phyloP scores from a whole-genome alignment of 371 early-diverging fungal species.

The Mucor velutinosus region DNA sequence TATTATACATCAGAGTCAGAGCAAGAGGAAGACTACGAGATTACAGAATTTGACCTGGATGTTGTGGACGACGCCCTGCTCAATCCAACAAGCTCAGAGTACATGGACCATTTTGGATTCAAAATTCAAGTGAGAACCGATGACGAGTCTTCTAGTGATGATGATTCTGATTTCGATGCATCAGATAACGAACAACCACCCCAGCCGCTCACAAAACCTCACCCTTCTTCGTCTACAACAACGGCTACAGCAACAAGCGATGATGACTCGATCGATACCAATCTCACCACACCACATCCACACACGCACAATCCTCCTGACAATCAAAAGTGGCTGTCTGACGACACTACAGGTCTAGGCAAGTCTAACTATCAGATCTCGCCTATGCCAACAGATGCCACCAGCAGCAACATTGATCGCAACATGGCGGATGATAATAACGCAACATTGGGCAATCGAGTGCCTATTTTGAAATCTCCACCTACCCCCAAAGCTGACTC shows the following conservation, averaged over 20 bases:
- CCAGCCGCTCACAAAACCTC: neutral
- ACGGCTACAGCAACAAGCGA: conserved; percentile 7
- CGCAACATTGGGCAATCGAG: neutral
- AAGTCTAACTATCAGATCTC: neutral
- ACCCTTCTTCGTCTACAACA: conserved; percentile 2
- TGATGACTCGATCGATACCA: conserved; percentile 11
- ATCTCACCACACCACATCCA: conserved; percentile 9
- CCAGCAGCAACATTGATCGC: neutral
- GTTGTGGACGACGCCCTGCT: conserved; percentile 48
- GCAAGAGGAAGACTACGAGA: conserved; percentile 8
- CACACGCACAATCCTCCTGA: neutral
- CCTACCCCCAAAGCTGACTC: neutral
- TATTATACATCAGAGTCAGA: conserved; percentile 11
- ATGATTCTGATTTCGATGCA: conserved; percentile 26
- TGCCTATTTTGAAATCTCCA: conserved; percentile 20
- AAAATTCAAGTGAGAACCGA: conserved; percentile 47
- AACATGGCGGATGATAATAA: neutral
- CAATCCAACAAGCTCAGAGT: conserved; percentile 41
- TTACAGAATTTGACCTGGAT: conserved; percentile 40
- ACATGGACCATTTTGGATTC: conserved; percentile 50
- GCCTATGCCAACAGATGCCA: neutral
- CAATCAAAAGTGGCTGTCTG: conserved; percentile 4
- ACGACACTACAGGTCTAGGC: neutral
- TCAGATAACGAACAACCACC: neutral
- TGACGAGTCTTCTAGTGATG: conserved; percentile 40